A percentile compares a stretch with the other conserved stretches of the same genome.
Evolutionary conservation across 352 stramenopile genomes (phyloP).

Genomic region (Globisporangium okanoganense): DNA sequence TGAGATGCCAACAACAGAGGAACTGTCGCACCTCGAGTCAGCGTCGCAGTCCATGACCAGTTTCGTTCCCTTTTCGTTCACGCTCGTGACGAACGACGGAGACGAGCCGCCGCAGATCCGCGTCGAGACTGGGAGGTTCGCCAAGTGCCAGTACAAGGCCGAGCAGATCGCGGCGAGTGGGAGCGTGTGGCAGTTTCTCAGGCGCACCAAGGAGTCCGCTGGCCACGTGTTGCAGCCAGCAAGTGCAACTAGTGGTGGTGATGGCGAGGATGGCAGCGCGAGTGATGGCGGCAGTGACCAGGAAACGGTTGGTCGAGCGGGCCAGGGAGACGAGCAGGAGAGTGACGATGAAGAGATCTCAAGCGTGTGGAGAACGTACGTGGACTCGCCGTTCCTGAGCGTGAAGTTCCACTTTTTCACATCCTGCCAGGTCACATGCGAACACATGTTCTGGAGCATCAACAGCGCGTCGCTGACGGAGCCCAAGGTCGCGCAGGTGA

Average conservation of each 20-base stretch:
- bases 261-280: not conserved
- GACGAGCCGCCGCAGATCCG: conserved; percentile 37
- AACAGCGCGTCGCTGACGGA: conserved; percentile 61
- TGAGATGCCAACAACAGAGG: conserved; percentile 37
- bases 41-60: conserved; percentile 19
- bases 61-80: conserved; percentile 51
- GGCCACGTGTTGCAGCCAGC: conserved; percentile 10
- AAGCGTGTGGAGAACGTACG: conserved; percentile 54
- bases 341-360: not conserved
- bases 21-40: conserved; percentile 29
- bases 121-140: conserved; percentile 59
- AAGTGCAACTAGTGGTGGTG: not conserved
- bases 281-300: not conserved
- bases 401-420: conserved; percentile 70
- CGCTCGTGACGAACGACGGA: conserved; percentile 37
- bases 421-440: conserved; percentile 65
- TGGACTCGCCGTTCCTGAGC: conserved; percentile 61
- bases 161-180: conserved; percentile 49
- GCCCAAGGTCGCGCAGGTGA: conserved; percentile 53
- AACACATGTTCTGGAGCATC: conserved; percentile 72
- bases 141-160: conserved; percentile 67
- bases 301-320: not conserved
- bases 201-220: conserved; percentile 24
- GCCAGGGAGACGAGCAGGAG: not conserved
- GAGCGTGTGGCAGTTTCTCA: conserved; percentile 46